Evolutionary conservation across 495 filamentous ascomycete species (phyloP).

Genomic region (Hypoxylon perforatum): DNA sequence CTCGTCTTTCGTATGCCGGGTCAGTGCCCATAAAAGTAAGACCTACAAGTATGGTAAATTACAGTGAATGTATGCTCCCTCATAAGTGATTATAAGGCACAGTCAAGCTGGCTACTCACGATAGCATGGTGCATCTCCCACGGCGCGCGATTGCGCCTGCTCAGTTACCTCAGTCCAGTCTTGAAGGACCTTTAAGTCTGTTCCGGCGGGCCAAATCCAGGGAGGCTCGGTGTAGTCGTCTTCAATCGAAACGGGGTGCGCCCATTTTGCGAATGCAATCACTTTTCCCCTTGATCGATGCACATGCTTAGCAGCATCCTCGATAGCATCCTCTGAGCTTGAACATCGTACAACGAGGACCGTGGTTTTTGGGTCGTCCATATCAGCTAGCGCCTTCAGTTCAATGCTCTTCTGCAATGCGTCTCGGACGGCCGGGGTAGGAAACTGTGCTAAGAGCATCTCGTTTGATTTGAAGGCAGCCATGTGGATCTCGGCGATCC

Average conservation of each 20-base stretch:
- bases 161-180: slow-evolving; percentile 45
- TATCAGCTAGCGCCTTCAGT: slow-evolving; percentile 45
- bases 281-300: slow-evolving; percentile 11
- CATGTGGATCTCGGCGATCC: slow-evolving; percentile 56
- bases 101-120: slow-evolving; percentile 35
- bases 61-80: neutral
- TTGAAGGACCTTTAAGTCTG: slow-evolving; percentile 38
- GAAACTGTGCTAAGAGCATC: slow-evolving; percentile 55
- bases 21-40: slow-evolving; percentile 50
- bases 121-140: slow-evolving; percentile 46
- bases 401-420: slow-evolving; percentile 39
- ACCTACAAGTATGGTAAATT: slow-evolving; percentile 21
- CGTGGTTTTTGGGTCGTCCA: slow-evolving; percentile 41
- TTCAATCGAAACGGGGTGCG: slow-evolving; percentile 38
- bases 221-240: slow-evolving; percentile 30
- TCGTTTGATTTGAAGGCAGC: slow-evolving; percentile 53
- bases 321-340: neutral
- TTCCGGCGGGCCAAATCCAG: slow-evolving; percentile 50
- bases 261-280: slow-evolving; percentile 56
- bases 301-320: neutral
- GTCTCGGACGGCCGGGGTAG: slow-evolving; percentile 45
- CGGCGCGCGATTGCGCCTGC: slow-evolving; percentile 33
- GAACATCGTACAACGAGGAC: slow-evolving; percentile 43
- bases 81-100: neutral
- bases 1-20: slow-evolving; percentile 40